Evolutionary conservation across 2,329 filamentous ascomycete genomes (phyloP).

Genomic region (Zasmidium citrigriseum): DNA sequence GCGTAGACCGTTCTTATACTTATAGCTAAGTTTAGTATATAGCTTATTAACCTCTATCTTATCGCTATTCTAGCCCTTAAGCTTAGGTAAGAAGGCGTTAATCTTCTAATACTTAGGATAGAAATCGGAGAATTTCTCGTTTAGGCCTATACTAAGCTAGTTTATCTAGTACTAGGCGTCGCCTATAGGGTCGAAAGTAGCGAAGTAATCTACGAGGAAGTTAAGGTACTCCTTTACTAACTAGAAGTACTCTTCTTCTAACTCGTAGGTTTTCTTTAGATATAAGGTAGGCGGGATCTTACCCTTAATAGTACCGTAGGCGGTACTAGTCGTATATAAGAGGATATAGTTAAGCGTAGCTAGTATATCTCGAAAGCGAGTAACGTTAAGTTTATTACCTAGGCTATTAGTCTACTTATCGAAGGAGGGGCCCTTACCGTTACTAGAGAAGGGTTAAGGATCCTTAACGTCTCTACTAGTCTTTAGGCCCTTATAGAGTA

Average conservation of each 20-base stretch:
- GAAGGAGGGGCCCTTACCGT: background rate
- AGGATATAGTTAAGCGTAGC: background rate
- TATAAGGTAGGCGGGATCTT: background rate
- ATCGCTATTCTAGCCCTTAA: background rate
- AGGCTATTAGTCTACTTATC: background rate
- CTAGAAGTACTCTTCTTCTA: background rate
- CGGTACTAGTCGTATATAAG: background rate
- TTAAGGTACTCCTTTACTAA: background rate
- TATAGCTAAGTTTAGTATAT: background rate
- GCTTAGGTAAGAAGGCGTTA: background rate
- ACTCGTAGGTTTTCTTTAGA: background rate
- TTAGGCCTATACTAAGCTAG: too few relatives aligned
- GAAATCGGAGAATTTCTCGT: too few relatives aligned
- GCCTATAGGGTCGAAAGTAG: background rate
- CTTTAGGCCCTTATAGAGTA: background rate
- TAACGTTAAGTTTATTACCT: background rate
- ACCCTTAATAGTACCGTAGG: background rate
- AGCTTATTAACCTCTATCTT: background rate
- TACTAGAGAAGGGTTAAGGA: background rate
- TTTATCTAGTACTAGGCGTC: too few relatives aligned
- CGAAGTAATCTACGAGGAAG: background rate
- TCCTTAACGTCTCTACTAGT: background rate
- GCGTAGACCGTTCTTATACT: background rate
- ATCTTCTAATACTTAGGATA: too few relatives aligned
- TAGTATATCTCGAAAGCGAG: background rate